Conservation (phyloP, 352 stramenopile species). For the Thalassiosira mediterranea region DNA sequence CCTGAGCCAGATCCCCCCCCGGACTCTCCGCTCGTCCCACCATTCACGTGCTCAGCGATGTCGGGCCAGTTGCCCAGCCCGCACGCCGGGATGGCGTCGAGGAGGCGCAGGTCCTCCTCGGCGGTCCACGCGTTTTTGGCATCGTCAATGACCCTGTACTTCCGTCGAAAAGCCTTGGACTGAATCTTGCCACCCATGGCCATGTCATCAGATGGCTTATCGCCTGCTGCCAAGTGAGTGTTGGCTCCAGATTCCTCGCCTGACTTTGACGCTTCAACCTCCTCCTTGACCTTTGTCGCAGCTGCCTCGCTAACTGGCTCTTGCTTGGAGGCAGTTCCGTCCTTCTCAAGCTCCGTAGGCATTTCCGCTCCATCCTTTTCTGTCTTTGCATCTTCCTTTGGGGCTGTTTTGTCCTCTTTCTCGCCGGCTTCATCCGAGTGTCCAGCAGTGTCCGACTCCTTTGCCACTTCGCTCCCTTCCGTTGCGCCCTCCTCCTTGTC, state of each 20-base stretch:
- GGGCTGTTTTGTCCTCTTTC: too few relatives aligned
- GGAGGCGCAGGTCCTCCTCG: slow-evolving; percentile 94
- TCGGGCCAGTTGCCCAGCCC: slow-evolving; percentile 96
- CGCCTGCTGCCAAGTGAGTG: neutral
- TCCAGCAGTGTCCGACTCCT: too few relatives aligned
- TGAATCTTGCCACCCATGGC: too few relatives aligned
- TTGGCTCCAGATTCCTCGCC: neutral
- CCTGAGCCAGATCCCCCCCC: slow-evolving; percentile 14
- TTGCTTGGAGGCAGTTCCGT: too few relatives aligned
- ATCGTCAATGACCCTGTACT: slow-evolving; percentile 54
- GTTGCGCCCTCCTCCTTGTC: too few relatives aligned
- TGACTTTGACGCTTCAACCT: neutral
- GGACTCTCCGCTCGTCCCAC: slow-evolving; percentile 34
- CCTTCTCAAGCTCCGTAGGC: too few relatives aligned
- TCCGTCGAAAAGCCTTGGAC: too few relatives aligned
- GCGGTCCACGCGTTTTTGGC: slow-evolving; percentile 87
- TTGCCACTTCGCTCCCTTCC: too few relatives aligned
- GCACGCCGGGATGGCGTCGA: slow-evolving; percentile 95
- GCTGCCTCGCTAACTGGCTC: too few relatives aligned
- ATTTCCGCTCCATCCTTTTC: too few relatives aligned
- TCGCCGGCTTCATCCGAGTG: too few relatives aligned
- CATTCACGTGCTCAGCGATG: slow-evolving; percentile 78
- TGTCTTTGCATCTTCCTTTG: too few relatives aligned
- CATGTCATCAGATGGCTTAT: neutral
- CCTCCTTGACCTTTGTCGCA: neutral